Evolutionary conservation across 352 stramenopile species (phyloP).

Genomic region (Phytophthora pseudosyringae): DNA sequence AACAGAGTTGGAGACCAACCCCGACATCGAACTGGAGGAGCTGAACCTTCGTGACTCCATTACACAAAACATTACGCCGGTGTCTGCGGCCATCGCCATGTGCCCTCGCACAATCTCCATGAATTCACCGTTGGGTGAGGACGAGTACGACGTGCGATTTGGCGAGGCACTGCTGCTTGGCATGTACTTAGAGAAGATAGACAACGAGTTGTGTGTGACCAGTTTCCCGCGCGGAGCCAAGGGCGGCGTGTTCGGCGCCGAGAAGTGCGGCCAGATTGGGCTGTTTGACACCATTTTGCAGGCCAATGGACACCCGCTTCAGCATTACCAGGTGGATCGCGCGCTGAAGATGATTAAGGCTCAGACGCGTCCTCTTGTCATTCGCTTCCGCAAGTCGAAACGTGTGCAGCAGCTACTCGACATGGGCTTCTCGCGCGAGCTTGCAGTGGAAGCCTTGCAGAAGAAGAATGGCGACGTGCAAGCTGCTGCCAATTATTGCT

Average conservation of each 20-base stretch:
- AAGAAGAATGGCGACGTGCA: conserved; percentile 67
- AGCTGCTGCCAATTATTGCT: conserved; percentile 71
- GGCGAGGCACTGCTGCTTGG: conserved; percentile 74
- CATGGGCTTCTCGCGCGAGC: conserved; percentile 72
- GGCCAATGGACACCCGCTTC: conserved; percentile 80
- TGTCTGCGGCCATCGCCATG: conserved; percentile 83
- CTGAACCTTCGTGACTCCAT: conserved; percentile 55
- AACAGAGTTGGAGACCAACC: conserved; percentile 59
- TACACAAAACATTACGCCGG: conserved; percentile 77
- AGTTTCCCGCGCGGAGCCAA: conserved; percentile 72
- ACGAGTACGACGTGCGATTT: conserved; percentile 86
- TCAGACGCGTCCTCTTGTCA: conserved; percentile 75
- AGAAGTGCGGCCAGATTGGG: conserved; percentile 76
- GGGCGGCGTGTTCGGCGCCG: conserved; percentile 75
- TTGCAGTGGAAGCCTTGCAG: conserved; percentile 56
- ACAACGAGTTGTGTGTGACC: conserved; percentile 76
- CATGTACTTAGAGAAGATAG: conserved; percentile 85
- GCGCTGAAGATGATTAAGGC: conserved; percentile 88
- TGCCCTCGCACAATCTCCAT: conserved; percentile 78
- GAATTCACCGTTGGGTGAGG: conserved; percentile 50
- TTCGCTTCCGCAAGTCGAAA: conserved; percentile 75
- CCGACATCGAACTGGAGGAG: conserved; percentile 61
- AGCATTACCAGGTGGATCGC: conserved; percentile 84
- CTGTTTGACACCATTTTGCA: conserved; percentile 78
- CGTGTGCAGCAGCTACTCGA: conserved; percentile 73